These are phyloP conservation scores for Phytophthora litchii DNA, from an alignment of 352 stramenopile genomes.

Conservation along the genomic window DNA sequence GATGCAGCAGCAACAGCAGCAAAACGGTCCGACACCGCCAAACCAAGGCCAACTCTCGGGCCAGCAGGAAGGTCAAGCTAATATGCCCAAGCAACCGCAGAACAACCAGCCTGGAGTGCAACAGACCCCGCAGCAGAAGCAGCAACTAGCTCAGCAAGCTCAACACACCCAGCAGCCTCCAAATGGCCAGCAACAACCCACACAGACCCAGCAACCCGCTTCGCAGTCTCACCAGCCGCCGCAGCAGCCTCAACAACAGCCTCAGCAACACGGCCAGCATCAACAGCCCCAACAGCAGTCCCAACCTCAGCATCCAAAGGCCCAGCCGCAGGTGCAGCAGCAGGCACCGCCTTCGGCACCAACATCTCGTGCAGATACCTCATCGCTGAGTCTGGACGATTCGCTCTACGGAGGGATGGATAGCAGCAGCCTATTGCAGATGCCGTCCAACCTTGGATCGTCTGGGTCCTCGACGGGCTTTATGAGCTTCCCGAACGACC, in stretches of 20 bases:
- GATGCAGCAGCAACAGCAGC: slow-evolving; percentile 34
- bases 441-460: slow-evolving; percentile 53
- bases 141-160: slow-evolving; percentile 42
- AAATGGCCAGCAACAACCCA: slow-evolving; percentile 15
- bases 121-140: slow-evolving; percentile 35
- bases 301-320: slow-evolving; percentile 34
- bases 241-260: slow-evolving; percentile 17
- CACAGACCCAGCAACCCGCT: slow-evolving; percentile 30
- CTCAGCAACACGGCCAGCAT: slow-evolving; percentile 26
- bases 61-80: slow-evolving; percentile 36
- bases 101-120: slow-evolving; percentile 22
- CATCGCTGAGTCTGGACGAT: slow-evolving; percentile 63
- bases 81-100: slow-evolving; percentile 33
- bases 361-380: slow-evolving; percentile 45
- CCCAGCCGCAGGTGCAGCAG: slow-evolving; percentile 27
- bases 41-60: slow-evolving; percentile 22
- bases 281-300: slow-evolving; percentile 15
- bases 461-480: slow-evolving; percentile 45
- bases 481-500: slow-evolving; percentile 68
- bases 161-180: slow-evolving; percentile 25
- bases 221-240: slow-evolving; percentile 30
- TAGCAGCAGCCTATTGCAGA: slow-evolving; percentile 53
- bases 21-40: slow-evolving; percentile 24
- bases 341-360: slow-evolving; percentile 16
- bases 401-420: slow-evolving; percentile 68